Conservation (phyloP, 148 eudicot genomes). For the Vaccinium myrtillus region DNA sequence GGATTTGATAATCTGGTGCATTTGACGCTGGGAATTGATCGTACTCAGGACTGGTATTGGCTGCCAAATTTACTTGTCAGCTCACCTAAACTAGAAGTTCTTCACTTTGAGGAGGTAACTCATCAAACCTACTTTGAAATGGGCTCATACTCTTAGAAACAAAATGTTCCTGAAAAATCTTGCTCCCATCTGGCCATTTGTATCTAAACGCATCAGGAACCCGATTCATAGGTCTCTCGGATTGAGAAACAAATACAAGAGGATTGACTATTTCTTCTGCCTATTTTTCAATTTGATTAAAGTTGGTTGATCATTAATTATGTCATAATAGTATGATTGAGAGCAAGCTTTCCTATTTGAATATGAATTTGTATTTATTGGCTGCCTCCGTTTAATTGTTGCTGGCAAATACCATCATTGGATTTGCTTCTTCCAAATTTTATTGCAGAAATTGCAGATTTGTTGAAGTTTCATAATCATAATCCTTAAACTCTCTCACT, state of each 20-base stretch:
- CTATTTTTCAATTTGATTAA: too few species aligned
- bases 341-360: not conserved
- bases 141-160: not conserved
- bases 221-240: not conserved
- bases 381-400: not conserved
- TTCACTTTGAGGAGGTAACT: slow-evolving; percentile 11
- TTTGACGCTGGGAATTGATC: slow-evolving; percentile 13
- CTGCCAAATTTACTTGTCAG: slow-evolving; percentile 6
- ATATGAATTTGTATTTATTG: not conserved
- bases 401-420: not conserved
- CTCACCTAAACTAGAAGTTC: slow-evolving; percentile 12
- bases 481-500: not conserved
- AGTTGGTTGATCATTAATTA: not conserved
- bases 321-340: not conserved
- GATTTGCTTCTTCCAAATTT: not conserved
- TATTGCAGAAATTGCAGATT: not conserved
- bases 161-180: not conserved
- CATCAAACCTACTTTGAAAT: not conserved
- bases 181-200: not conserved
- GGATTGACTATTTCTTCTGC: not conserved
- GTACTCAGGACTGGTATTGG: not conserved
- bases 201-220: not conserved
- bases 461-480: not conserved
- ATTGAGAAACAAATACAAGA: not conserved
- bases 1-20: not conserved